A percentile compares a stretch with the other conserved stretches of the same genome.
Conservation (phyloP, 352 stramenopile species). For the Phytophthora pistaciae region DNA sequence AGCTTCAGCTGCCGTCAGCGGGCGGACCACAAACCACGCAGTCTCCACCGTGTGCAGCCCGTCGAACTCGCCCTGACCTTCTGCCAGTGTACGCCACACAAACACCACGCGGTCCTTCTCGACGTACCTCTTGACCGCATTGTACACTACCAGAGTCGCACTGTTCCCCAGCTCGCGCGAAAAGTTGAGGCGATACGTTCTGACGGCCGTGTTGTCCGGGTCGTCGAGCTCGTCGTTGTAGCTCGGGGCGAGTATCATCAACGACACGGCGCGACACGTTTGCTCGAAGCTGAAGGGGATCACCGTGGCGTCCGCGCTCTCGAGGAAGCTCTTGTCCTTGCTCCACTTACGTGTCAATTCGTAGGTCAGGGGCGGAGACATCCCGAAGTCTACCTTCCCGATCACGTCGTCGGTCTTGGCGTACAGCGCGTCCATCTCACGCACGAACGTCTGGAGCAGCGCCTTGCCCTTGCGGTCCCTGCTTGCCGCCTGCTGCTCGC, state of each 20-base stretch:
- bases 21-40: slow-evolving; percentile 48
- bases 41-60: slow-evolving; percentile 60
- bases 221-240: slow-evolving; percentile 32
- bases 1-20: not conserved
- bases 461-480: slow-evolving; percentile 2
- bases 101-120: slow-evolving; percentile 54
- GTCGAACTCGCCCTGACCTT: slow-evolving; percentile 45
- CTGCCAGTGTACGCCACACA: slow-evolving; percentile 54
- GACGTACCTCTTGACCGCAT: slow-evolving; percentile 52
- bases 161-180: slow-evolving; percentile 16
- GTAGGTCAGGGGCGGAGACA: slow-evolving; percentile 28
- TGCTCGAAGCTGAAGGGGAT: slow-evolving; percentile 33
- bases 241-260: slow-evolving; percentile 27
- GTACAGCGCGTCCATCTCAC: slow-evolving; percentile 35
- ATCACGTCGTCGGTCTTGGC: slow-evolving; percentile 31
- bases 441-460: slow-evolving; percentile 33
- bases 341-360: slow-evolving; percentile 23
- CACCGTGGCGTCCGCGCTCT: slow-evolving; percentile 31
- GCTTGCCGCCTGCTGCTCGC: not conserved
- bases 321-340: slow-evolving; percentile 25
- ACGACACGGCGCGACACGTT: slow-evolving; percentile 29
- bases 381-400: slow-evolving; percentile 12
- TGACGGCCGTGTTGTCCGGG: slow-evolving; percentile 23
- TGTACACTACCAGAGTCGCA: slow-evolving; percentile 25
- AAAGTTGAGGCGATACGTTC: slow-evolving; percentile 26